phyloP scores from a whole-genome alignment of 306 rosid genomes.

The Coriaria nepalensis region DNA sequence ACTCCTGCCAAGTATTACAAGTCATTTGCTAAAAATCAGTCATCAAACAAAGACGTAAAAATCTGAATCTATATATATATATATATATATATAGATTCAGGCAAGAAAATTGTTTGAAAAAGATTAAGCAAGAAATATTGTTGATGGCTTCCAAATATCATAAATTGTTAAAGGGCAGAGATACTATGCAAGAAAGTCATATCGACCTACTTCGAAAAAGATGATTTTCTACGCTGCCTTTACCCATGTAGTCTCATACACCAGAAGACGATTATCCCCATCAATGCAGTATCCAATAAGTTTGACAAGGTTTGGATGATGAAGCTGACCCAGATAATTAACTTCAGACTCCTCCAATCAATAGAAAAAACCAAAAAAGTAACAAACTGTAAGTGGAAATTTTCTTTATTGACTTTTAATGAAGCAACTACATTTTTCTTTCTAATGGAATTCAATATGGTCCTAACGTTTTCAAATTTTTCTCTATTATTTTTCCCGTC shows the following conservation, averaged over 20 bases:
- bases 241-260: conserved; percentile 28
- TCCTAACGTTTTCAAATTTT: too few species aligned
- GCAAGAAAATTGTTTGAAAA: too few species aligned
- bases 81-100: too few species aligned
- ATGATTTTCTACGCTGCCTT: conserved; percentile 32
- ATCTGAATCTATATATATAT: not conserved
- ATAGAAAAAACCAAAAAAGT: not conserved
- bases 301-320: conserved; percentile 26
- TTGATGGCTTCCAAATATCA: not conserved
- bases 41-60: not conserved
- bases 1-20: conserved; percentile 23
- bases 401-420: too few species aligned
- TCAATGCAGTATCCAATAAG: conserved; percentile 24
- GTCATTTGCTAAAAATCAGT: conserved; percentile 1
- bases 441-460: too few species aligned
- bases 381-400: not conserved
- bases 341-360: conserved; percentile 30
- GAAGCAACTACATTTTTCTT: too few species aligned
- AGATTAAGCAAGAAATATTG: not conserved
- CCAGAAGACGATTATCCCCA: conserved; percentile 23
- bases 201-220: conserved; percentile 19
- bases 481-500: too few species aligned
- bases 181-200: not conserved
- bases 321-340: conserved; percentile 26
- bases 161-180: not conserved